Base-by-base conservation (phyloP, 2,329 filamentous ascomycete species). In the Arthrinium phaeospermum region DNA sequence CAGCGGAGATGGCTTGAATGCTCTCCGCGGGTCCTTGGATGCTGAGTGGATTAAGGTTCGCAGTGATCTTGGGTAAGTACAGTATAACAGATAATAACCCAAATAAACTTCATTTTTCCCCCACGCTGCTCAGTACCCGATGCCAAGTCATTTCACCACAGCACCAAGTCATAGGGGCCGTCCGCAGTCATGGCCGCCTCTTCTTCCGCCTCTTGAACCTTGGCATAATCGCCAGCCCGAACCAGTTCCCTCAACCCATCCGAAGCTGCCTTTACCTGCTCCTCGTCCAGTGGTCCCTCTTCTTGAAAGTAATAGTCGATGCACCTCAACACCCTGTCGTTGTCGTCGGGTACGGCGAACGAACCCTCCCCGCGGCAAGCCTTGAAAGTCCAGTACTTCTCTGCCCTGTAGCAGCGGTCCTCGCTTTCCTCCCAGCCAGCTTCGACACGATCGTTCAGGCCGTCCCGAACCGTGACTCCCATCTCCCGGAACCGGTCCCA, bases 331-430 rank as follows among this genome's bases (percentile, higher is more conserved):
- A 69, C 30, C 30, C 30, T 22, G n/a, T 53, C 68, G 16, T 10
- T 12, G 7, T 16, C 30, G 7, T 53, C 7, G 30, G 27, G 46
- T 8, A 53, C 46, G 27, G 47, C 34, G 47, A 22, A 41, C 10
- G 68, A 34, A 4, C 68, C 68, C 10, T n/a, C 22, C 16, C 68
- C 68, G 14, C 68, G 27, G n/a, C 47, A 51, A 19, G 68, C 68
- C 44, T 46, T n/a, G 19, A 69, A 69, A 10, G 1, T 53, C 68
- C 68, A 69, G 47, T 37, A 41, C 16, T 41, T 10, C 27, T 34
- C 34, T 27, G n/a, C 68, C 6, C 19, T 1, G 22, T 16, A 47
- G 34, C 53, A 61, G 13, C 12, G 6, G 41, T 45, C 37, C 6
- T 44, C 19, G 4, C 27, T 10, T 7, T 27, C 22, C 16, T 53